Conservation (phyloP, 2,329 filamentous ascomycete genomes). For the Claviceps sp. region DNA sequence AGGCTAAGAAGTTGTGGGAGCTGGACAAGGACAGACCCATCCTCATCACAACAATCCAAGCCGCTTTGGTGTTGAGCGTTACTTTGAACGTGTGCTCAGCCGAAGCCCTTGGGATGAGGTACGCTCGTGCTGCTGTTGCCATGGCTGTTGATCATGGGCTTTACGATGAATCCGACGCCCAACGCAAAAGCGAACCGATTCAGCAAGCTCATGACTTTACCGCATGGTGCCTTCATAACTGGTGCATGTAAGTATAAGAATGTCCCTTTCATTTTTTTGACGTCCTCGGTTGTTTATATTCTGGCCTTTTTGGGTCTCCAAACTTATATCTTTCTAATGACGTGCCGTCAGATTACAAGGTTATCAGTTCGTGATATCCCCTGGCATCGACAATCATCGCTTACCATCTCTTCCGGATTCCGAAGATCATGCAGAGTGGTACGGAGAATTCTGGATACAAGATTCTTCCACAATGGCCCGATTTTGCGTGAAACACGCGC, state of each 20-base stretch:
- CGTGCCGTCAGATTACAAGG: neutral
- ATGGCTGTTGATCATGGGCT: neutral
- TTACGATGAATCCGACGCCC: neutral
- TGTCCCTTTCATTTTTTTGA: too few relatives aligned
- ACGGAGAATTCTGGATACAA: neutral
- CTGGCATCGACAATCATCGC: neutral
- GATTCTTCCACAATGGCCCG: neutral
- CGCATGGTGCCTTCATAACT: neutral
- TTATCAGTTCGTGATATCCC: neutral
- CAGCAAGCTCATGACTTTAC: neutral
- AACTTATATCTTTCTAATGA: neutral
- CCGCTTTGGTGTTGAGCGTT: constrained; percentile 12
- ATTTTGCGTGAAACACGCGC: neutral
- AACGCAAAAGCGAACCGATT: neutral
- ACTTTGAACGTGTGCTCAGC: neutral
- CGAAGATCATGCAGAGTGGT: neutral
- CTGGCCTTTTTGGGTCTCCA: too few relatives aligned
- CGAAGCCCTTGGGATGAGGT: neutral
- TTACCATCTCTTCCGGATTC: neutral
- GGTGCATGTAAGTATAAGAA: neutral
- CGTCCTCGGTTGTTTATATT: too few relatives aligned
- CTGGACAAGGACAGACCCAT: constrained; percentile 10
- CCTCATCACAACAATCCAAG: constrained; percentile 18
- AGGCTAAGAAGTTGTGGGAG: constrained; percentile 19
- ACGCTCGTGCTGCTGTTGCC: neutral